These are phyloP conservation scores for Botrytis hyacinthi DNA, from an alignment of 2,329 filamentous ascomycete genomes.

Conservation along the genomic window DNA sequence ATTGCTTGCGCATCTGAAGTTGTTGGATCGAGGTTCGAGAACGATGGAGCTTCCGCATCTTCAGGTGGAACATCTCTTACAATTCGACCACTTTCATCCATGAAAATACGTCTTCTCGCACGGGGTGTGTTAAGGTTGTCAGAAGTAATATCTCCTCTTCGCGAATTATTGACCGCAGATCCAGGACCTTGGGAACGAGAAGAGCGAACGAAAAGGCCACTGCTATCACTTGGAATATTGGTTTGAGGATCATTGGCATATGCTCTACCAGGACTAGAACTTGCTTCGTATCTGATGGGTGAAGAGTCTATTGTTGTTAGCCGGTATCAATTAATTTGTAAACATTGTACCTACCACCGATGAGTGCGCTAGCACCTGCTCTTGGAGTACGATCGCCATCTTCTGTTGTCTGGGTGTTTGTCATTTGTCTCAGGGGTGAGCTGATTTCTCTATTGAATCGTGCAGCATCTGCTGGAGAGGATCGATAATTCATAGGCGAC, in stretches of 20 bases:
- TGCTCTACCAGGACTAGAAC: conserved; percentile 76
- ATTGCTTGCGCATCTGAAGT: conserved; percentile 90
- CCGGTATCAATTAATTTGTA: conserved; percentile 2
- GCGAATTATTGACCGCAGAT: conserved; percentile 54
- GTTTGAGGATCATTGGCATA: conserved; percentile 55
- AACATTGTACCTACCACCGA: conserved; percentile 57
- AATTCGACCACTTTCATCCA: conserved; percentile 55
- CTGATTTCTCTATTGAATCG: conserved; percentile 45
- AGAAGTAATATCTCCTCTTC: conserved; percentile 84
- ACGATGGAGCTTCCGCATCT: conserved; percentile 59
- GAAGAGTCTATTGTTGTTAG: conserved; percentile 69
- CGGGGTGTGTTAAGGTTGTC: conserved; percentile 61
- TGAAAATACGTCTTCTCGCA: conserved; percentile 54
- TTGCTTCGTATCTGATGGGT: conserved; percentile 85
- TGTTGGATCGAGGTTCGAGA: conserved; percentile 67
- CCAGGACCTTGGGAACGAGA: conserved; percentile 51
- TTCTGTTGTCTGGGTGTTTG: conserved; percentile 53
- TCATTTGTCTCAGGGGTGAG: conserved; percentile 59
- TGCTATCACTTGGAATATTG: conserved; percentile 78
- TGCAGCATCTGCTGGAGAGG: conserved; percentile 52
- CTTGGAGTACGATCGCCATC: conserved; percentile 70
- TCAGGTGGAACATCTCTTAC: conserved; percentile 51
- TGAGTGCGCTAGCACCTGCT: conserved; percentile 52
- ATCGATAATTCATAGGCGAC: conserved; percentile 77
- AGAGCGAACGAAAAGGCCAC: conserved; percentile 78